Conservation (phyloP, 306 rosid species). For the Astragalus glycyphyllos region DNA sequence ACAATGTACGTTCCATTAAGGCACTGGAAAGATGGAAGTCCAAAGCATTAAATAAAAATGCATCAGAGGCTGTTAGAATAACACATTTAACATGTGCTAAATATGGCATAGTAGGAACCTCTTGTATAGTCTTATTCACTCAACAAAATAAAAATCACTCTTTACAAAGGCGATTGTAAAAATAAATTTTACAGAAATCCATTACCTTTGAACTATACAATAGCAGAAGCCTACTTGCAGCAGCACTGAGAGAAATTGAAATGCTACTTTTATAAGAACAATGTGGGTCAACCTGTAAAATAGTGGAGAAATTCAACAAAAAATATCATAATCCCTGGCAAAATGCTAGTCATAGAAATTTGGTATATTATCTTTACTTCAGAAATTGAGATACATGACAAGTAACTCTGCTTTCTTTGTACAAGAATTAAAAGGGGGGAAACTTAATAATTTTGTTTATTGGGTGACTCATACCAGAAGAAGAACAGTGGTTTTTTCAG, state of each 20-base stretch:
- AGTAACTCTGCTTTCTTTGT: background rate
- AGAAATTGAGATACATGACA: constrained; percentile 37
- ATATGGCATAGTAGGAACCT: too few species aligned
- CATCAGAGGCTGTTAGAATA: background rate
- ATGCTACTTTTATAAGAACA: constrained; percentile 81
- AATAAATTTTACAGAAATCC: constrained; percentile 40
- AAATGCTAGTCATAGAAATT: constrained; percentile 24
- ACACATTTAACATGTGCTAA: too few species aligned
- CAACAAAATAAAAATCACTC: too few species aligned
- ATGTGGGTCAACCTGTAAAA: constrained; percentile 91
- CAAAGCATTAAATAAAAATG: constrained; percentile 25
- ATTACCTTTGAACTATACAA: constrained; percentile 80
- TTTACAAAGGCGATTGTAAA: constrained; percentile 6
- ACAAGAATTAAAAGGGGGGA: constrained; percentile 12
- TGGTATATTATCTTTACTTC: constrained; percentile 2
- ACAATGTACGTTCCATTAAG: constrained; percentile 6
- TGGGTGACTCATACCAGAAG: constrained; percentile 68
- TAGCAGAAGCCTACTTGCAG: constrained; percentile 84
- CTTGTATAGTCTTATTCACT: too few species aligned
- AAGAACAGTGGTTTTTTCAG: constrained; percentile 82
- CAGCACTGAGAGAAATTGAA: constrained; percentile 67
- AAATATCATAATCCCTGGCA: constrained; percentile 21
- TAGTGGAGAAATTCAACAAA: constrained; percentile 44
- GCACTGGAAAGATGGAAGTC: constrained; percentile 15
- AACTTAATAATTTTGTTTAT: constrained; percentile 3